Evolutionary conservation across 495 filamentous ascomycete species (phyloP).

Genomic region (Neurospora intermedia): DNA sequence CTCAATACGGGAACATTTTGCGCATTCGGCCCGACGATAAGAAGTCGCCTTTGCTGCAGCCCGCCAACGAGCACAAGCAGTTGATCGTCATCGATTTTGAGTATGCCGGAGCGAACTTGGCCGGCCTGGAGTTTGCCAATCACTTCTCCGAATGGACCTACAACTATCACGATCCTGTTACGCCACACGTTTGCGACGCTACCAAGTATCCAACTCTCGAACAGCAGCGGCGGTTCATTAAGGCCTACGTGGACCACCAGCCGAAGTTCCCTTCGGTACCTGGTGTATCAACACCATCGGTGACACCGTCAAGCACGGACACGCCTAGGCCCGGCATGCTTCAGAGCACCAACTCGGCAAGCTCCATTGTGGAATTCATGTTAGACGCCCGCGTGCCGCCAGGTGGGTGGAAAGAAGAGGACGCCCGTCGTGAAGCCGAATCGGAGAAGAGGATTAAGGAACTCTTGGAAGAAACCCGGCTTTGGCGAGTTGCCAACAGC

Average conservation of each 20-base stretch:
- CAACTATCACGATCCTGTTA: constrained; percentile 71
- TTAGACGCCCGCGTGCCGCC: constrained; percentile 57
- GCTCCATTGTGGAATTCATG: constrained; percentile 52
- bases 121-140: constrained; percentile 90
- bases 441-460: constrained; percentile 52
- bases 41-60: constrained; percentile 74
- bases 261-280: constrained; percentile 39
- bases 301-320: constrained; percentile 26
- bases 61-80: constrained; percentile 86
- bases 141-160: constrained; percentile 99
- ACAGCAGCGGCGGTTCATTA: constrained; percentile 76
- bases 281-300: constrained; percentile 42
- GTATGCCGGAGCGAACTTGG: constrained; percentile 83
- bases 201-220: constrained; percentile 62
- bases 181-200: constrained; percentile 57
- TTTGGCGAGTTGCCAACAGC: constrained; percentile 80
- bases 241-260: constrained; percentile 74
- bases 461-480: constrained; percentile 62
- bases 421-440: constrained; percentile 46
- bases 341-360: constrained; percentile 19
- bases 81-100: constrained; percentile 98
- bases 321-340: constrained; percentile 17
- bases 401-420: constrained; percentile 46
- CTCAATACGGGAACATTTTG: constrained; percentile 96
- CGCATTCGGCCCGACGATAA: constrained; percentile 74